phyloP scores from a whole-genome alignment of 495 filamentous ascomycete genomes.

The Neurospora sublineolata region DNA sequence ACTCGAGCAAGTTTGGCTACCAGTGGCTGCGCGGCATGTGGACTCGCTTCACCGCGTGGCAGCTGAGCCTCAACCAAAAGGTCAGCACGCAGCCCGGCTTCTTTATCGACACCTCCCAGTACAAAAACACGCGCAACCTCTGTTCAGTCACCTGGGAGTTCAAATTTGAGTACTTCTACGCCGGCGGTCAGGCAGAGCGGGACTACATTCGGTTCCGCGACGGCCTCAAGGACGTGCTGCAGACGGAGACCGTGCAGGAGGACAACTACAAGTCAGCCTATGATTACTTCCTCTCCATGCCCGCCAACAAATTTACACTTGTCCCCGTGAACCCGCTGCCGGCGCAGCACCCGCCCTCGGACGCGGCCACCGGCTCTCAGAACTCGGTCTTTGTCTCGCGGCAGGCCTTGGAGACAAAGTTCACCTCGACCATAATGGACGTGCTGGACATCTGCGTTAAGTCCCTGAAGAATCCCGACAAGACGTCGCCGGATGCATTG shows the following conservation, averaged over 20 bases:
- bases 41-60: not conserved
- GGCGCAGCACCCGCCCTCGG: not conserved
- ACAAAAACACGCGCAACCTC: not conserved
- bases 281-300: not conserved
- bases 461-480: not conserved
- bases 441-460: slow-evolving; percentile 2
- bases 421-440: slow-evolving; percentile 1
- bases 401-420: not conserved
- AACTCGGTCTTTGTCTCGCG: slow-evolving; percentile 2
- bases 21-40: slow-evolving; percentile 1
- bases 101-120: not conserved
- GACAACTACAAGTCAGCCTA: not conserved
- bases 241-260: not conserved
- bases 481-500: not conserved
- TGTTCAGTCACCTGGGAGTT: slow-evolving; percentile 1
- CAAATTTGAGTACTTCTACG: slow-evolving; percentile 1
- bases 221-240: not conserved
- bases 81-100: slow-evolving; percentile 4
- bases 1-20: not conserved
- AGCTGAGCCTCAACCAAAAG: not conserved
- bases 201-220: slow-evolving; percentile 1
- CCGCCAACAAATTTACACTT: not conserved
- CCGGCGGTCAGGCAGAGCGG: not conserved
- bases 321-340: not conserved
- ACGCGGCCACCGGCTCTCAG: not conserved